These are phyloP conservation scores for Linum tenue DNA, from an alignment of 345 rosid genomes.

Conservation along the genomic window DNA sequence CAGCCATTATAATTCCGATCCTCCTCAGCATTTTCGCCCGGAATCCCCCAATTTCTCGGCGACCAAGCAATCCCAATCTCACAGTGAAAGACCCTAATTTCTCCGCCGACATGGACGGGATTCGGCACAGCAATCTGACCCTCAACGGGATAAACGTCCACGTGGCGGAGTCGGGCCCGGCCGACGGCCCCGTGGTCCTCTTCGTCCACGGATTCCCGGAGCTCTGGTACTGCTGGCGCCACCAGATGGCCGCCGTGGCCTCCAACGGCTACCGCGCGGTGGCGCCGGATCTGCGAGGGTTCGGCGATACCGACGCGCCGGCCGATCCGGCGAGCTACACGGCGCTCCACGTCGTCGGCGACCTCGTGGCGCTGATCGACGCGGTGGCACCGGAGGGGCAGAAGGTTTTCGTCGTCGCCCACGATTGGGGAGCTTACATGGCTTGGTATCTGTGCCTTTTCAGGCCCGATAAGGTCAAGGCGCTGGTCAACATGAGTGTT, in stretches of 20 bases:
- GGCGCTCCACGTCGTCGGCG: conserved; percentile 17
- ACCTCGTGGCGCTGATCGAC: conserved; percentile 40
- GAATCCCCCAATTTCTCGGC: not conserved
- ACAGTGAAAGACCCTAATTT: not conserved
- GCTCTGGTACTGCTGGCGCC: conserved; percentile 31
- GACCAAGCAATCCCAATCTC: not conserved
- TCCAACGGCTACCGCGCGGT: conserved; percentile 26
- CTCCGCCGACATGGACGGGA: not conserved
- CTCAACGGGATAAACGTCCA: conserved; percentile 25
- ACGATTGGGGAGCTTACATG: conserved; percentile 63
- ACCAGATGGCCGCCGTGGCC: conserved; percentile 27
- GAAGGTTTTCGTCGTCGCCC: conserved; percentile 53
- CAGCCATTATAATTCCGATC: too few relatives aligned
- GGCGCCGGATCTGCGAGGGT: conserved; percentile 32
- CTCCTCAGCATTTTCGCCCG: not conserved
- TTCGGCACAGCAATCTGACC: conserved; percentile 11
- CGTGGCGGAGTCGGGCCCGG: conserved; percentile 18
- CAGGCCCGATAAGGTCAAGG: conserved; percentile 56
- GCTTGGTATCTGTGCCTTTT: conserved; percentile 55
- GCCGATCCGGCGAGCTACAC: conserved; percentile 11
- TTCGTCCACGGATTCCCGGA: conserved; percentile 28
- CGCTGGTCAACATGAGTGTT: conserved; percentile 51
- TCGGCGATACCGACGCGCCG: conserved; percentile 27
- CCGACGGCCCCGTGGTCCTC: conserved; percentile 20
- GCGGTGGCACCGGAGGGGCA: conserved; percentile 28